Conservation (phyloP, 2,329 filamentous ascomycete species). For the Arthrobotrys pseudoclavata region DNA sequence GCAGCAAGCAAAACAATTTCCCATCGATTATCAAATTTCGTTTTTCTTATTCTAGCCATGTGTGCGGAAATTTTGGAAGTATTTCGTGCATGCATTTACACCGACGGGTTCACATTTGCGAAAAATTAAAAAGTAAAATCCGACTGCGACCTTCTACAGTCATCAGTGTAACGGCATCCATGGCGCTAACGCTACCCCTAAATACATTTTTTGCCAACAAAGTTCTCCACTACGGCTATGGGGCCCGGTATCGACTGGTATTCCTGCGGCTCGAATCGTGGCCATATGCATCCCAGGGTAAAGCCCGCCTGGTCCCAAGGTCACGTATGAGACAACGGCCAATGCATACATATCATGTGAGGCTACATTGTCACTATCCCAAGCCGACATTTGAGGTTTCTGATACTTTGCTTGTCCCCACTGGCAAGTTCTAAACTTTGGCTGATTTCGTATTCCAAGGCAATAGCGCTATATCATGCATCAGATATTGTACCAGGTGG, state of each 20-base stretch:
- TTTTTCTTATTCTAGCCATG: conserved; percentile 51
- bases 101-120: conserved; percentile 14
- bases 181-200: conserved; percentile 5
- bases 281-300: conserved; percentile 25
- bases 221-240: conserved; percentile 9
- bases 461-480: conserved; percentile 28
- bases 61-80: conserved; percentile 29
- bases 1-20: neutral
- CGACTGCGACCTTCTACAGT: conserved; percentile 14
- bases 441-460: conserved; percentile 48
- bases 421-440: conserved; percentile 26
- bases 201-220: conserved; percentile 21
- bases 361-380: conserved; percentile 19
- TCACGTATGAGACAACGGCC: conserved; percentile 34
- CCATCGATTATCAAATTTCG: conserved; percentile 4
- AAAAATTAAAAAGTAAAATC: conserved; percentile 14
- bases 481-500: conserved; percentile 34
- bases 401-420: conserved; percentile 20
- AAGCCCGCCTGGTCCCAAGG: conserved; percentile 31
- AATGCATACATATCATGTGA: conserved; percentile 22
- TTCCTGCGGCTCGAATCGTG: conserved; percentile 42
- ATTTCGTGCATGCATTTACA: conserved; percentile 29
- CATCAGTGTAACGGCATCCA: conserved; percentile 31
- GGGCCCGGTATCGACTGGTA: conserved; percentile 20
- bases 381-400: conserved; percentile 17